These are phyloP conservation scores for Ophiostoma sp. DNA, from an alignment of 2,329 filamentous ascomycete species.

Conservation along the genomic window DNA sequence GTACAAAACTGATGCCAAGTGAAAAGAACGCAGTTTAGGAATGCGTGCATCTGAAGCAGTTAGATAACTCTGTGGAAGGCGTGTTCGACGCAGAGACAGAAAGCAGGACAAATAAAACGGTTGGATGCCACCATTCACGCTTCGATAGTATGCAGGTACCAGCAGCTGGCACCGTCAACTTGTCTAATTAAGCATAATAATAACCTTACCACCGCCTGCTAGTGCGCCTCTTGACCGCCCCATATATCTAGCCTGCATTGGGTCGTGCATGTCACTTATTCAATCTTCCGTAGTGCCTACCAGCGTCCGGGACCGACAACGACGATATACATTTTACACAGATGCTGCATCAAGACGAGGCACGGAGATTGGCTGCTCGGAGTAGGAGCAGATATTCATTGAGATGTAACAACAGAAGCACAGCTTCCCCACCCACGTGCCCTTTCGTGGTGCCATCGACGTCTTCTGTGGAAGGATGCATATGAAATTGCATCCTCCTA, in stretches of 20 bases:
- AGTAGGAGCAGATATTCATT: neutral
- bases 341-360: no score
- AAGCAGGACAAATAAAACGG: no score
- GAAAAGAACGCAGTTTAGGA: no score
- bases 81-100: no score
- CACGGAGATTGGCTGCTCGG: neutral
- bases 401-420: neutral
- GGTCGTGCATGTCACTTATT: neutral
- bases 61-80: no score
- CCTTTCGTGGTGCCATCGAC: neutral
- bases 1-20: no score
- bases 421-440: neutral
- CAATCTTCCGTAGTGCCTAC: neutral
- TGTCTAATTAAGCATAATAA: neutral
- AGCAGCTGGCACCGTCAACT: neutral
- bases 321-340: neutral
- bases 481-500: neutral
- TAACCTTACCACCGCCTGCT: neutral
- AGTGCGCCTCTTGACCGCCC: no score
- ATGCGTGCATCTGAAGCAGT: no score
- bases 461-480: neutral
- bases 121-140: neutral
- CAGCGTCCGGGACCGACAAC: neutral
- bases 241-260: neutral
- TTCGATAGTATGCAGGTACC: neutral